Percentiles rank a stretch among this genome's conserved stretches.
Evolutionary conservation across 805 yeast genomes (phyloP).

Genomic region (Brettanomyces nanus): DNA sequence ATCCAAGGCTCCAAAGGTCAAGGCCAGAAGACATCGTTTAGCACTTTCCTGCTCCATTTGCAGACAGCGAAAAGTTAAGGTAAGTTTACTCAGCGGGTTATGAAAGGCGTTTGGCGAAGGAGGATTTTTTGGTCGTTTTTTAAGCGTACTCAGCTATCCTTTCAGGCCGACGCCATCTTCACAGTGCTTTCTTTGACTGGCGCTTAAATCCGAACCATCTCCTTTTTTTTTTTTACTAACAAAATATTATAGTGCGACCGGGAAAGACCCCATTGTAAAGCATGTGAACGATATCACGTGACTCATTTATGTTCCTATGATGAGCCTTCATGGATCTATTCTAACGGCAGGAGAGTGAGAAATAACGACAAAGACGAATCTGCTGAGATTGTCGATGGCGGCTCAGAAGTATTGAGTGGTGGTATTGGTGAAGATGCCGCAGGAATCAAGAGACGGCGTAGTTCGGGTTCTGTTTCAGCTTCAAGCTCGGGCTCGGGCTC

Average conservation of each 20-base stretch:
- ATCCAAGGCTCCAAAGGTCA: too few relatives aligned
- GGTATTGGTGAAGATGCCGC: too few relatives aligned
- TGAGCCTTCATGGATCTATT: neutral
- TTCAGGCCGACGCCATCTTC: too few relatives aligned
- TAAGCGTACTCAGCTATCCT: too few relatives aligned
- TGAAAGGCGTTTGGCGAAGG: too few relatives aligned
- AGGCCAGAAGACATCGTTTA: constrained; percentile 31
- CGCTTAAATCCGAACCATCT: too few relatives aligned
- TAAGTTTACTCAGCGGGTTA: constrained; percentile 17
- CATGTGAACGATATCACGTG: constrained; percentile 24
- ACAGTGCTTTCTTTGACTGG: too few relatives aligned
- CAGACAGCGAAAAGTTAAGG: constrained; percentile 37
- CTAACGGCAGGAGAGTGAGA: neutral
- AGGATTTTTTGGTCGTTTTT: too few relatives aligned
- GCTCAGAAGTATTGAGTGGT: constrained; percentile 24
- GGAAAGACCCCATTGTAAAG: constrained; percentile 25
- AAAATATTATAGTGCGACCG: constrained; percentile 27
- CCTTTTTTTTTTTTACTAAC: constrained; percentile 17
- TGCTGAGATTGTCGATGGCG: too few relatives aligned
- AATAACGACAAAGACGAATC: neutral
- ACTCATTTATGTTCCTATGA: constrained; percentile 24
- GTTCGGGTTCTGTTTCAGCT: too few relatives aligned
- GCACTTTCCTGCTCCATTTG: constrained; percentile 40
- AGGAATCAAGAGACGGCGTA: too few relatives aligned
- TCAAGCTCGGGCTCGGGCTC: neutral